Evolutionary conservation across 805 yeast species (phyloP), one percentile per base, ranked within the genome.

Genomic region (Metschnikowia shivogae): DNA sequence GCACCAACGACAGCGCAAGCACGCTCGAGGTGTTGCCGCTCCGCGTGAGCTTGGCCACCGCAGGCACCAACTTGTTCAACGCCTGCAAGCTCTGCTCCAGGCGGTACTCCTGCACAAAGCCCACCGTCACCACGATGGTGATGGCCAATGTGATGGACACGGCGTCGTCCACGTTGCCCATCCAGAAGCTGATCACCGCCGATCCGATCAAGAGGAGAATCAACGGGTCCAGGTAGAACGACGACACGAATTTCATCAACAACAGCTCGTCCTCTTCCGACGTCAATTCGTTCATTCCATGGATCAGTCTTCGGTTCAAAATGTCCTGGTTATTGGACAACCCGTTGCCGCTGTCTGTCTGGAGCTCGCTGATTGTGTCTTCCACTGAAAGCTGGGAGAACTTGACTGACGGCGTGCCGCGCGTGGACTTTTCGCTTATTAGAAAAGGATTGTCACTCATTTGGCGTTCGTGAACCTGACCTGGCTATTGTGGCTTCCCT

Each of bases 131-230:
- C 28, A 93, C 99, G 54, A 93, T 90, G 36, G 87, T 57, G 40
- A 93, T 88, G 3, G 99, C 99, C 51, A 90, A 72, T 0, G 97
- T 84, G 55, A 93, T 93, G 54, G 93, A 83, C n/a, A 93, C 71
- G 2, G 98, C 96, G 64, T 93, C 99, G 62, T 93, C 97, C 28
- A 81, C 80, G 66, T 93, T 93, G n/a, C 97, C 96, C 95, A 93
- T 88, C 56, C 87, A 65, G 54, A 92, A 86, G 50, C 95, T 83
- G 30, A 93, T 74, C 2, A 77, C 78, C 0, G 99, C 97, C 0
- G 97, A 89, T 0, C 93, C 97, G 34, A 90, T 86, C 57, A 93
- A 74, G 47, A 93, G 70, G 54, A 93, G 70, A 53, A 93, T 92
- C 67, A 93, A 74, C 20, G 97, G 97, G 66, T 93, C 96, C 55